A percentile compares a stretch with the other conserved stretches of the same genome.
Conservation (phyloP, 202 grass and related monocot genomes). For the Cymbopogon flexuosus region DNA sequence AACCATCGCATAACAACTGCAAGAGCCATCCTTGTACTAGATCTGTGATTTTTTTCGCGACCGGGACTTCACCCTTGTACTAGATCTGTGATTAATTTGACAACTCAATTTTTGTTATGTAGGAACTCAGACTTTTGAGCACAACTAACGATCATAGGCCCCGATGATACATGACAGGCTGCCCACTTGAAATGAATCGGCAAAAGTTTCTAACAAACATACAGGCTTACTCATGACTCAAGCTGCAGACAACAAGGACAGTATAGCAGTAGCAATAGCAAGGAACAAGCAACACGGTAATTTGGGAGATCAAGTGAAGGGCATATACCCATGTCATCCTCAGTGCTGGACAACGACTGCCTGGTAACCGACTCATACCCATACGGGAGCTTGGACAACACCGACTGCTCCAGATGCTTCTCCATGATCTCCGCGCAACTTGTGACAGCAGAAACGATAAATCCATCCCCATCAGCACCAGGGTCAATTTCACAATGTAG, state of each 20-base stretch:
- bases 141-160: background rate
- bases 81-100: background rate
- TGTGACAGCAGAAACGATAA: background rate
- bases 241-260: background rate
- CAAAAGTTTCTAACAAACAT: background rate
- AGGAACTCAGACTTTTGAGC: background rate
- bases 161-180: background rate
- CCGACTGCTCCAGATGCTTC: conserved; percentile 64
- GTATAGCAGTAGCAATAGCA: background rate
- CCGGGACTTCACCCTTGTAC: no score
- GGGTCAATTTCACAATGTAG: background rate
- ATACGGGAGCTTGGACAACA: conserved; percentile 61
- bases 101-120: background rate
- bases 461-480: background rate
- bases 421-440: conserved; percentile 65
- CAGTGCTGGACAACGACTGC: conserved; percentile 80
- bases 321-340: conserved; percentile 82
- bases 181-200: background rate
- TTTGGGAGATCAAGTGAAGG: conserved; percentile 8
- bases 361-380: conserved; percentile 62
- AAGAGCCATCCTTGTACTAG: no score
- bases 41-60: no score
- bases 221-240: background rate
- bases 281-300: background rate
- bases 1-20: background rate